phyloP scores from a whole-genome alignment of 1,284 basidiomycete genomes.

The Ustilago nuda region DNA sequence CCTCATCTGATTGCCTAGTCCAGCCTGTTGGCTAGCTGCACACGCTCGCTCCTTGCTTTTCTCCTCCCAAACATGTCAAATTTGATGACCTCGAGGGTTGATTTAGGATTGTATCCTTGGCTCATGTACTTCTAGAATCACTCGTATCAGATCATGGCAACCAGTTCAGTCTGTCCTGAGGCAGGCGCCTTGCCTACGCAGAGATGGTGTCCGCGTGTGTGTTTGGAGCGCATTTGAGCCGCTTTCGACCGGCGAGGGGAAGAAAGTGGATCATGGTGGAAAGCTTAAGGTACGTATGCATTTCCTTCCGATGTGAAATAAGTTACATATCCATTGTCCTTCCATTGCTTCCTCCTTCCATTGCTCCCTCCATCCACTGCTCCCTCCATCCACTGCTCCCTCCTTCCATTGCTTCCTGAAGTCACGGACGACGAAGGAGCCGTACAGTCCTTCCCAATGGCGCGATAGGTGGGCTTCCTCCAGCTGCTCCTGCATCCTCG shows the following conservation, averaged over 20 bases:
- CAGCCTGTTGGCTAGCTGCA: not conserved
- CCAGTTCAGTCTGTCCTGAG: not conserved
- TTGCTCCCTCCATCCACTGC: not conserved
- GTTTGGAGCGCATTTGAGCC: not conserved
- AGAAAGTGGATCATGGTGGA: not conserved
- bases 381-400: not conserved
- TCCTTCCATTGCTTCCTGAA: not conserved
- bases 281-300: not conserved
- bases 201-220: not conserved
- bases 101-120: not conserved
- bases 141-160: not conserved
- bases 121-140: conserved; percentile 35
- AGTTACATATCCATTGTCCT: conserved; percentile 7
- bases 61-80: too few relatives aligned
- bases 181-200: not conserved
- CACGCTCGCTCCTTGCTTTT: not conserved
- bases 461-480: conserved; percentile 23
- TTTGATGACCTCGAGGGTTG: too few relatives aligned
- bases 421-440: conserved; percentile 13
- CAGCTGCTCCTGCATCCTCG: conserved; percentile 10
- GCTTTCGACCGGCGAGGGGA: not conserved
- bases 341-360: not conserved
- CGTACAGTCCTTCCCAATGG: conserved; percentile 18
- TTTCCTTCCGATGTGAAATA: not conserved
- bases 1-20: conserved; percentile 47